A percentile compares a stretch with the other conserved stretches of the same genome.
Conservation (phyloP, 179 eudicot species). For the Dionaea muscipula region DNA sequence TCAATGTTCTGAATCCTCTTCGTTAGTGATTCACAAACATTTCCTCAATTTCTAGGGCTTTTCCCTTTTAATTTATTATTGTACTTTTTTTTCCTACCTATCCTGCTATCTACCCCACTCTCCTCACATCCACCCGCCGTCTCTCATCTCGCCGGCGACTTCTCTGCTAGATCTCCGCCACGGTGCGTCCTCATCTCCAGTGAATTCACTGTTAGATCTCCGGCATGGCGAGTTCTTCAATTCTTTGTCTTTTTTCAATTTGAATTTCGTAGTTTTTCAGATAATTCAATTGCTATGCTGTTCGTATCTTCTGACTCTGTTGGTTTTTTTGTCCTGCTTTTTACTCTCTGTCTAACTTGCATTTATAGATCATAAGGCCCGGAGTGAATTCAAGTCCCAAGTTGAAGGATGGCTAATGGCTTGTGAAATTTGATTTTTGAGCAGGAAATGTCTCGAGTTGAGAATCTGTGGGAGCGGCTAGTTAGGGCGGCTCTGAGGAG, state of each 20-base stretch:
- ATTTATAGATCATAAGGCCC: background rate
- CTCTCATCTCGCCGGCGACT: background rate
- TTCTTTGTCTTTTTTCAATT: background rate
- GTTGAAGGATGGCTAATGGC: background rate
- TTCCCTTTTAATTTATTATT: too few species aligned
- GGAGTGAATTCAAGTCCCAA: background rate
- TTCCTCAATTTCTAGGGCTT: too few species aligned
- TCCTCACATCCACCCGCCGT: too few species aligned
- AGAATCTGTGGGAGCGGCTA: slow-evolving; percentile 89
- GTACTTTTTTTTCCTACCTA: too few species aligned
- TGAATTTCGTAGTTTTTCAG: too few species aligned
- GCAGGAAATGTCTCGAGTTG: slow-evolving; percentile 81
- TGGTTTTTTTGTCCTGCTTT: too few species aligned
- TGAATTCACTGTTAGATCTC: background rate
- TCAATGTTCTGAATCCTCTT: too few species aligned
- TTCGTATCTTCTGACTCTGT: too few species aligned
- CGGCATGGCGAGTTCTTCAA: background rate
- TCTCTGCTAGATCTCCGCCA: background rate
- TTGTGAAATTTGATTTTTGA: background rate
- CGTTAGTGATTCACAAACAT: too few species aligned
- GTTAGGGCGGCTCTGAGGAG: slow-evolving; percentile 84
- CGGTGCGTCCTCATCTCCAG: background rate
- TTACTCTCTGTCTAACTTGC: background rate
- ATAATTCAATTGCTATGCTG: too few species aligned
- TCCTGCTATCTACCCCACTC: too few species aligned